A percentile compares a stretch with the other conserved stretches of the same genome.
Evolutionary conservation across 2,329 filamentous ascomycete genomes (phyloP).

Genomic region (Chalaropsis thielavioides): DNA sequence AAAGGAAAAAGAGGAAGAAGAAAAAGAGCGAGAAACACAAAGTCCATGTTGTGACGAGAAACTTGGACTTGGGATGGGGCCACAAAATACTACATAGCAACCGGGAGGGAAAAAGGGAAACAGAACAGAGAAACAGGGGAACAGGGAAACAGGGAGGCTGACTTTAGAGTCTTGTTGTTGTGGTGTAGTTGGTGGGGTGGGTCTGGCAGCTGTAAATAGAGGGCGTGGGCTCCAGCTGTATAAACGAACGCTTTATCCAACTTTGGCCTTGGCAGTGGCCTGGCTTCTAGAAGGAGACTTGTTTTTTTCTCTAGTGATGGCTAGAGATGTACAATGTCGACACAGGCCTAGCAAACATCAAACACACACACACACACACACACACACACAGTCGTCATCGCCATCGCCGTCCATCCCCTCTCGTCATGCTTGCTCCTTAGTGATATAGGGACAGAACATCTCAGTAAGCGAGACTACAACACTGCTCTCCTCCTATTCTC

Average conservation of each 20-base stretch:
- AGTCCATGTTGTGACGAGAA: slow-evolving; percentile 6
- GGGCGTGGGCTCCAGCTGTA: background rate
- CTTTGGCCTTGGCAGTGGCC: background rate
- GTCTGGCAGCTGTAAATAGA: background rate
- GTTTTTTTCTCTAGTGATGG: too few species aligned
- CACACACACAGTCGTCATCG: too few species aligned
- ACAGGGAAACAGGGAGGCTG: background rate
- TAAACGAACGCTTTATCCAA: background rate
- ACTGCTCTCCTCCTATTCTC: background rate
- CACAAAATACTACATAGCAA: slow-evolving; percentile 11
- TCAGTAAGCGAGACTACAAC: background rate
- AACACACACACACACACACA: too few species aligned
- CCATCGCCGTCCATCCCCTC: too few species aligned
- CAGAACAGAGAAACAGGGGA: background rate
- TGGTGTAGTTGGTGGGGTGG: too few species aligned
- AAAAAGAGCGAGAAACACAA: slow-evolving; percentile 1
- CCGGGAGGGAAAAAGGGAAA: slow-evolving; percentile 6
- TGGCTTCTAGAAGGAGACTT: background rate
- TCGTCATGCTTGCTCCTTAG: background rate
- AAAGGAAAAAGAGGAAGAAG: slow-evolving; percentile 5
- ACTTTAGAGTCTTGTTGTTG: background rate
- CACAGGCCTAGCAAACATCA: too few species aligned
- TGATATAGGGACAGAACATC: background rate
- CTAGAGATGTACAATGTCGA: too few species aligned
- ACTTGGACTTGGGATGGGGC: slow-evolving; percentile 7